Percentiles rank a stretch among this genome's conserved stretches.
Conservation (phyloP, 2,329 filamentous ascomycete species). For the Erysiphe pulchra region DNA sequence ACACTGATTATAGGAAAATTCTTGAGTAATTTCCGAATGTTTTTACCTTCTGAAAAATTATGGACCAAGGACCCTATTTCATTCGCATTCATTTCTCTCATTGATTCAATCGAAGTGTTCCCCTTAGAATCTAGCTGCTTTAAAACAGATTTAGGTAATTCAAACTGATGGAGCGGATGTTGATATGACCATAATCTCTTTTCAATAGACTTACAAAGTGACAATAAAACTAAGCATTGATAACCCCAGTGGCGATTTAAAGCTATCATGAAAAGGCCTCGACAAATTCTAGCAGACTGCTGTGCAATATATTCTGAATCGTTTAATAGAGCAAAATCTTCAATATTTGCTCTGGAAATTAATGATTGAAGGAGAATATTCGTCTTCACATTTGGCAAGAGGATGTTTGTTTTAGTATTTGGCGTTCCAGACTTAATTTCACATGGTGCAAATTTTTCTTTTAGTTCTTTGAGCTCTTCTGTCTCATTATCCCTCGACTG, state of each 20-base stretch:
- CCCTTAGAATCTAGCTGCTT: slow-evolving; percentile 60
- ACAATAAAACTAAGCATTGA: slow-evolving; percentile 74
- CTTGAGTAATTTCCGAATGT: slow-evolving; percentile 54
- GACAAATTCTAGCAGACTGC: slow-evolving; percentile 80
- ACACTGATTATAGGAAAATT: slow-evolving; percentile 83
- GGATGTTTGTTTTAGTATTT: slow-evolving; percentile 8
- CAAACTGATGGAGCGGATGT: slow-evolving; percentile 87
- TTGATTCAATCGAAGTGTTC: slow-evolving; percentile 42
- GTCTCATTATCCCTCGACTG: slow-evolving; percentile 77
- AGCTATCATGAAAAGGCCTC: slow-evolving; percentile 91
- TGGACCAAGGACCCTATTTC: slow-evolving; percentile 84
- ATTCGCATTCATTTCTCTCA: slow-evolving; percentile 78
- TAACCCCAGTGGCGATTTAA: slow-evolving; percentile 88
- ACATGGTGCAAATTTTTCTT: slow-evolving; percentile 43
- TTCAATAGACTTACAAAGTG: slow-evolving; percentile 89
- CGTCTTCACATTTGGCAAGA: slow-evolving; percentile 46
- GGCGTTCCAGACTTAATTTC: slow-evolving; percentile 24
- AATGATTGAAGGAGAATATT: slow-evolving; percentile 89
- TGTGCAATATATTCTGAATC: slow-evolving; percentile 90
- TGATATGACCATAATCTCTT: slow-evolving; percentile 87
- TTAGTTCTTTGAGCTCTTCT: slow-evolving; percentile 57
- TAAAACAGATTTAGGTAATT: slow-evolving; percentile 60
- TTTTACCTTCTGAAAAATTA: slow-evolving; percentile 66
- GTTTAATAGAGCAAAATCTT: slow-evolving; percentile 82
- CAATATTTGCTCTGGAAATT: slow-evolving; percentile 65